Conservation (phyloP, 345 rosid genomes). For the Hibiscus mutabilis region DNA sequence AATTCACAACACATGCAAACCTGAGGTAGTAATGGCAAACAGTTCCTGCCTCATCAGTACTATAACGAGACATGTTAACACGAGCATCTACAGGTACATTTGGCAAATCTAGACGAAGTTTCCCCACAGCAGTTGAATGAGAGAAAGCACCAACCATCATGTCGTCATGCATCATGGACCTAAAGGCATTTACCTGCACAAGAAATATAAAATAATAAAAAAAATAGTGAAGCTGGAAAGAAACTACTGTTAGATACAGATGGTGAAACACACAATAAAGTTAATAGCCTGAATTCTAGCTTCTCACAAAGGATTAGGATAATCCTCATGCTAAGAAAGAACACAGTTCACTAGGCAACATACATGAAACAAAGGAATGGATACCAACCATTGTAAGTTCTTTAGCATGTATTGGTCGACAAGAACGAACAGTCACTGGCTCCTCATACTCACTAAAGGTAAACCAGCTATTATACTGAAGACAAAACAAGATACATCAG, state of each 20-base stretch:
- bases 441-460: conserved; percentile 93
- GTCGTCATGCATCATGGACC: conserved; percentile 84
- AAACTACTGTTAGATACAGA: background rate
- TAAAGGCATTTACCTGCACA: conserved; percentile 84
- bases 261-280: background rate
- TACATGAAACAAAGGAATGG: background rate
- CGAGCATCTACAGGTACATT: conserved; percentile 87
- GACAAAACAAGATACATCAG: conserved; percentile 19
- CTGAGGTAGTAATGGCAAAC: conserved; percentile 91
- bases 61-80: conserved; percentile 55
- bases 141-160: conserved; percentile 98
- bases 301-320: background rate
- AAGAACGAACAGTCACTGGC: conserved; percentile 65
- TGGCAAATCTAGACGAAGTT: conserved; percentile 80
- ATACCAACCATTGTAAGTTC: conserved; percentile 78
- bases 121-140: conserved; percentile 93
- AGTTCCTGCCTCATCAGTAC: conserved; percentile 73
- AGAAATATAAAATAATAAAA: conserved; percentile 2
- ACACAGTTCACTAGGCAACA: background rate
- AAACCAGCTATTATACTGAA: conserved; percentile 93
- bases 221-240: background rate
- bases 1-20: conserved; percentile 28
- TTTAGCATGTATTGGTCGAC: conserved; percentile 73
- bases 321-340: background rate
- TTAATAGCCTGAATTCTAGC: background rate